Evolutionary conservation across 2,329 filamentous ascomycete species (phyloP).

Genomic region (Fusarium sp.): DNA sequence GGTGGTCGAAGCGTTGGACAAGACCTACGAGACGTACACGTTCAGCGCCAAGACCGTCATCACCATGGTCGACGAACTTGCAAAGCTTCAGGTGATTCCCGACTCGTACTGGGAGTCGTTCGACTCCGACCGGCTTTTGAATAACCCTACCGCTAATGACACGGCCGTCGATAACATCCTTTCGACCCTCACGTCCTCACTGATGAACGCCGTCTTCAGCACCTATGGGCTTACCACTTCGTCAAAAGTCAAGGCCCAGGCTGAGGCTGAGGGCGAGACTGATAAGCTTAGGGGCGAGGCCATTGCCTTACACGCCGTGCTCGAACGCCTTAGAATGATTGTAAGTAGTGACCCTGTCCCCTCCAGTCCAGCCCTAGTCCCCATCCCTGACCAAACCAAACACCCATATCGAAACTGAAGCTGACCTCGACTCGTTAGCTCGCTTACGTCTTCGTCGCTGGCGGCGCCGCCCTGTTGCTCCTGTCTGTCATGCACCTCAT

Average conservation of each 20-base stretch:
- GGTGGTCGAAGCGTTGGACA: neutral
- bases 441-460: neutral
- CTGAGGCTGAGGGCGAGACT: neutral
- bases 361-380: neutral
- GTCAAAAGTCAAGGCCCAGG: neutral
- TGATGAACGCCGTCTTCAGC: neutral
- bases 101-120: neutral
- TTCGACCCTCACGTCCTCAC: accelerated
- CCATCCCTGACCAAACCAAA: neutral
- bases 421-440: neutral
- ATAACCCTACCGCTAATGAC: neutral
- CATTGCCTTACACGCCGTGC: neutral
- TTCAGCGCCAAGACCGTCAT: neutral
- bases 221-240: neutral
- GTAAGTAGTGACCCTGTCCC: neutral
- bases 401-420: neutral
- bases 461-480: neutral
- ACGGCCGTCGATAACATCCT: accelerated
- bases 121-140: accelerated
- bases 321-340: neutral
- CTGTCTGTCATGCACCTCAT: neutral
- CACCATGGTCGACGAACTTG: accelerated
- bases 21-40: neutral
- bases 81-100: neutral
- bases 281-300: neutral